Evolutionary conservation across 148 eudicot genomes (phyloP).

Genomic region (Vaccinium darrowii): DNA sequence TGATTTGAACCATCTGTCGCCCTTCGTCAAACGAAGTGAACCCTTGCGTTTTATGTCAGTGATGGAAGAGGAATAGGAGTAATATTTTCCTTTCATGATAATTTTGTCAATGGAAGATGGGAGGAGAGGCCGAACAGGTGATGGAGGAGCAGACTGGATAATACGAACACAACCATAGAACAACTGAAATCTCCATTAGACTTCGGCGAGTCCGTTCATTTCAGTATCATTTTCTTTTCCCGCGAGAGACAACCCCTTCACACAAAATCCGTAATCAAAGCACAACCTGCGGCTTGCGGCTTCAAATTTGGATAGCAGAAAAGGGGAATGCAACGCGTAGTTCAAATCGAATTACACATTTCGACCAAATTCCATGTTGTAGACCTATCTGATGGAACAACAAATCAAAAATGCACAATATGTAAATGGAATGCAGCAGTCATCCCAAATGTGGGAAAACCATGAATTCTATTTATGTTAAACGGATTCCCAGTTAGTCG

Average conservation of each 20-base stretch:
- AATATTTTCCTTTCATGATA: not conserved
- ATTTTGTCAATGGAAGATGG: not conserved
- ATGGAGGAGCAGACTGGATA: not conserved
- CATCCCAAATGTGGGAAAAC: not conserved
- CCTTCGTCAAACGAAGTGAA: not conserved
- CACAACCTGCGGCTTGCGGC: not conserved
- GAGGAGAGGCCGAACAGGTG: not conserved
- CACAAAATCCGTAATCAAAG: not conserved
- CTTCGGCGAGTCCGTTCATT: no score
- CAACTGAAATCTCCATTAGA: no score
- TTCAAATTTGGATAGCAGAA: not conserved
- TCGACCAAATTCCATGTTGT: not conserved
- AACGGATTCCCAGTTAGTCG: not conserved
- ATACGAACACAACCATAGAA: no score
- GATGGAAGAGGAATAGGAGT: not conserved
- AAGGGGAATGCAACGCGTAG: no score
- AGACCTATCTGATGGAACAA: not conserved
- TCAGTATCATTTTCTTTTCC: not conserved
- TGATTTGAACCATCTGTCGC: not conserved
- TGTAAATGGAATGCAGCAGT: not conserved
- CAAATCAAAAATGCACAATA: not conserved
- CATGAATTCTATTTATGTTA: not conserved
- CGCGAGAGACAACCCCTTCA: not conserved
- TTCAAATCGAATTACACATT: not conserved
- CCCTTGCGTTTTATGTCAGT: not conserved